Conservation (phyloP, 805 yeast species). For the Geotrichum ghanense region DNA sequence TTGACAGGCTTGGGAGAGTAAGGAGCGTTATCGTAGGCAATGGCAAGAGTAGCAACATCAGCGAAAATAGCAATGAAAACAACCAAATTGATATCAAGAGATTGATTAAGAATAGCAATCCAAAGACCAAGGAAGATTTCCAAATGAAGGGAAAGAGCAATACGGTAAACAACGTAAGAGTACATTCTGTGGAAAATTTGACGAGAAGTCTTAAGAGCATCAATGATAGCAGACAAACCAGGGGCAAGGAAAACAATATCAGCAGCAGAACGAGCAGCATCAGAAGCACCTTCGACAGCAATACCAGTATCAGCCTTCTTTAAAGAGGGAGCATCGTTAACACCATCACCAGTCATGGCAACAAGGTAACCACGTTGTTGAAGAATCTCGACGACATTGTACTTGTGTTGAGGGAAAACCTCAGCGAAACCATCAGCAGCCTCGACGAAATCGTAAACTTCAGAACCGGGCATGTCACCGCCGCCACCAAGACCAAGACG, state of each 20-base stretch:
- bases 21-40: slow-evolving; percentile 91
- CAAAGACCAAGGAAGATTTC: slow-evolving; percentile 92
- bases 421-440: slow-evolving; percentile 92
- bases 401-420: slow-evolving; percentile 59
- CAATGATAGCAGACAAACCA: slow-evolving; percentile 50
- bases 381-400: slow-evolving; percentile 53
- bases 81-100: slow-evolving; percentile 80
- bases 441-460: slow-evolving; percentile 56
- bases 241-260: slow-evolving; percentile 42
- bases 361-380: slow-evolving; percentile 55
- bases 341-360: slow-evolving; percentile 66
- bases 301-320: slow-evolving; percentile 80
- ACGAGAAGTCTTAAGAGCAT: slow-evolving; percentile 75
- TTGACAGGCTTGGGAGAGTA: slow-evolving; percentile 86
- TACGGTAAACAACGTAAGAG: slow-evolving; percentile 96
- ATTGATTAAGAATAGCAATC: slow-evolving; percentile 86
- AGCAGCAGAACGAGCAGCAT: slow-evolving; percentile 36
- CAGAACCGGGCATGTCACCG: slow-evolving; percentile 55
- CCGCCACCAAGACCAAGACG: slow-evolving; percentile 82
- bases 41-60: slow-evolving; percentile 70
- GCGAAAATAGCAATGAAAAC: slow-evolving; percentile 94
- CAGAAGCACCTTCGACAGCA: slow-evolving; percentile 48
- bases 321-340: slow-evolving; percentile 56
- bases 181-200: slow-evolving; percentile 99
- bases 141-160: slow-evolving; percentile 88